Evolutionary conservation across 179 eudicot genomes (phyloP), one percentile per base, ranked within the genome.

Genomic region (Silene coronaria): DNA sequence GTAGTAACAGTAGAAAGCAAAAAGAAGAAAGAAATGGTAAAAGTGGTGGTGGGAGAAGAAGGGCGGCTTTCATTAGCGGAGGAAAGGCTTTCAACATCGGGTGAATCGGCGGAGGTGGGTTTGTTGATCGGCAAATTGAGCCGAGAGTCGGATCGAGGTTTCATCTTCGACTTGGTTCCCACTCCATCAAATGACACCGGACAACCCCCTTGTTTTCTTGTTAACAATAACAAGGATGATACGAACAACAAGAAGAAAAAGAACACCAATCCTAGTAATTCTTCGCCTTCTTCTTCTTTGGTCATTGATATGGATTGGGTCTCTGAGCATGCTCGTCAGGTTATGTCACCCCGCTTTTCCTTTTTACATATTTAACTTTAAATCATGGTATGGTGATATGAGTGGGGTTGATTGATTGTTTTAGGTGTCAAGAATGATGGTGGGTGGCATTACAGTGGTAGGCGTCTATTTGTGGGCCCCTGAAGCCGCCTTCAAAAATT

Each of bases 321-420:
- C 21, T 81, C 90, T 28, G 98, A 94, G 77, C 98, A 94, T 30
- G 97, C 98, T 76, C 90, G 98, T 68, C 97, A 94, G 98, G 98
- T 93, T 21, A 48, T 19, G 6, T 34, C 36, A 23, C 57, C 63
- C 9, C 23, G 22, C 13, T 24, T 34, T 32, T 23, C 36, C 32
- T 42, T 11, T 4, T 14, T 2, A 0, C 1, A 34, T 67, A 42
- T 69, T 45, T 16, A 45, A 5, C 2, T 38, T 19, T 67, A 2
- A 12, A 34, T 69, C 48, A 12, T 10, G 24, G 6, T 19, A 67
- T 67, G 4, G 53, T 38, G 55, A 70, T 45, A 1, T 23, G 60
- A 6, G 28, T 3, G 13, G 22, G 13, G 4, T 45, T 68, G n/a
- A 68, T 70, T 48, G 22, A 46, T 70, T 19, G 7, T 8, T 38